A percentile compares a stretch with the other conserved stretches of the same genome.
Evolutionary conservation across 116 monocot genomes (phyloP).

Genomic region (Posidonia oceanica): DNA sequence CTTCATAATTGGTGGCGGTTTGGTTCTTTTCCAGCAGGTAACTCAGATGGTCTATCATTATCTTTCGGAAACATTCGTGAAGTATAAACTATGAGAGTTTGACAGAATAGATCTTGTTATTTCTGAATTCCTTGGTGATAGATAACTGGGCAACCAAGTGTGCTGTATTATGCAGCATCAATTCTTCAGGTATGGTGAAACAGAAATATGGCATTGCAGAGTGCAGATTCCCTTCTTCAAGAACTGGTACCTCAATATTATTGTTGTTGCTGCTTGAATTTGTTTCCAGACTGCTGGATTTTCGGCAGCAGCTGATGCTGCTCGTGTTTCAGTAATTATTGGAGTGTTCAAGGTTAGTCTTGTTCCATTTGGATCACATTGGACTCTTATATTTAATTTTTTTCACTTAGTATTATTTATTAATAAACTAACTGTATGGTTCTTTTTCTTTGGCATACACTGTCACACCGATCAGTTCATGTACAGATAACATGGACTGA

Average conservation of each 20-base stretch:
- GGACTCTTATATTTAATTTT: no score
- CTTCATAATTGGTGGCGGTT: conserved; percentile 85
- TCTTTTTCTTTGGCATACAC: not conserved
- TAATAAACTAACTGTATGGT: not conserved
- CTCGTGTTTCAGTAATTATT: conserved; percentile 81
- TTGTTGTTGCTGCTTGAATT: not conserved
- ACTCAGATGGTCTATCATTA: not conserved
- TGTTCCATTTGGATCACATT: not conserved
- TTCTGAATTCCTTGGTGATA: conserved; percentile 14
- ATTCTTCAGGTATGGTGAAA: conserved; percentile 72
- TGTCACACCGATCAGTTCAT: no score
- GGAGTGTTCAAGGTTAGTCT: conserved; percentile 77
- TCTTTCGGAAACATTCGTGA: not conserved
- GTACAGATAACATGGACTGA: no score
- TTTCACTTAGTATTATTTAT: not conserved
- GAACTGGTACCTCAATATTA: not conserved
- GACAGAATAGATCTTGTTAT: not conserved
- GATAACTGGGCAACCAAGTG: conserved; percentile 98
- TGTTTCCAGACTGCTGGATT: conserved; percentile 86
- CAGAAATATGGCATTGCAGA: not conserved
- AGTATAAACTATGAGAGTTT: not conserved
- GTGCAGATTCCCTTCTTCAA: not conserved
- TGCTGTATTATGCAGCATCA: conserved; percentile 94
- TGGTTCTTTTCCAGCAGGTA: conserved; percentile 97
- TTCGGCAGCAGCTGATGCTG: conserved; percentile 91